Evolutionary conservation across 2,329 filamentous ascomycete genomes (phyloP).

Genomic region (Fusarium compactum): DNA sequence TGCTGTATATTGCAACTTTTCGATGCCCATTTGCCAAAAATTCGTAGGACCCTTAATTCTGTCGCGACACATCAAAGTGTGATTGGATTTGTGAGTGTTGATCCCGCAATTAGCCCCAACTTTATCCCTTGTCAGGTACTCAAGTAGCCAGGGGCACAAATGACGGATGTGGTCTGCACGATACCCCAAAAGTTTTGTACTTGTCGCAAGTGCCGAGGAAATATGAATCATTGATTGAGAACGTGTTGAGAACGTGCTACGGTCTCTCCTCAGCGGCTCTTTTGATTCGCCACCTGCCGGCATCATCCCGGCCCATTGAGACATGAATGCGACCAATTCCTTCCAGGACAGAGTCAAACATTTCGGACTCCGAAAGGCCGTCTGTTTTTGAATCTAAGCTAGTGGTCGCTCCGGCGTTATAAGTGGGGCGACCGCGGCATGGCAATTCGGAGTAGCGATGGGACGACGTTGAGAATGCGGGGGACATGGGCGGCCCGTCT

Average conservation of each 20-base stretch:
- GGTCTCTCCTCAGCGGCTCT: conserved; percentile 31
- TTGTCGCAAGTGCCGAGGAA: background rate
- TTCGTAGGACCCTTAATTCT: conserved; percentile 14
- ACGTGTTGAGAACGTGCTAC: conserved; percentile 34
- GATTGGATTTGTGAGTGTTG: conserved; percentile 9
- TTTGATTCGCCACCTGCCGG: conserved; percentile 57
- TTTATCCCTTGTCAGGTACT: conserved; percentile 7
- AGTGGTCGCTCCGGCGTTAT: background rate
- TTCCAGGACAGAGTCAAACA: conserved; percentile 53
- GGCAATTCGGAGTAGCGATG: background rate
- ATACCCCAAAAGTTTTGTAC: background rate
- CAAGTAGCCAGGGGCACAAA: background rate
- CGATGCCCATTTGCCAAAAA: conserved; percentile 5
- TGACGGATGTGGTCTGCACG: background rate
- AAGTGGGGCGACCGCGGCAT: background rate
- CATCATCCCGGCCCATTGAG: conserved; percentile 53
- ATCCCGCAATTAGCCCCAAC: conserved; percentile 8
- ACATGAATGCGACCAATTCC: conserved; percentile 53
- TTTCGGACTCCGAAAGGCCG: conserved; percentile 46
- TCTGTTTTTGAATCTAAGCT: conserved; percentile 1
- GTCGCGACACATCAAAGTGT: background rate
- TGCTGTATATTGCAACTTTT: background rate
- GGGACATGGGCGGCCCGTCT: conserved; percentile 19
- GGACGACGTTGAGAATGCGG: conserved; percentile 14
- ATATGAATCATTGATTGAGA: background rate